phyloP scores from a whole-genome alignment of 306 rosid genomes.

The Fragaria ananassa region DNA sequence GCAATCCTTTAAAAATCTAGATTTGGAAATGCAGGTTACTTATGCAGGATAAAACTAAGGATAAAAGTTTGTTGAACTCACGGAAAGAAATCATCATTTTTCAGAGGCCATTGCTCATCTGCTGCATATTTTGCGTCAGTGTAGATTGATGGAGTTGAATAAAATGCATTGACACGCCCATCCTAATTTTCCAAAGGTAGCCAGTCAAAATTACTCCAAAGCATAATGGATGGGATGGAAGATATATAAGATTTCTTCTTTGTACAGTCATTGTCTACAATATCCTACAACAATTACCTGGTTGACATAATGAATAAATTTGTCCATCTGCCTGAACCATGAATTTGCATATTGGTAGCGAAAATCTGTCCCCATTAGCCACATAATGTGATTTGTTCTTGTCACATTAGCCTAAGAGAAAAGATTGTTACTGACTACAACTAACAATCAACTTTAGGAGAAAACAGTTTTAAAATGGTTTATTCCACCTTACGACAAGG shows the following conservation, averaged over 20 bases:
- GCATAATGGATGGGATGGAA: background rate
- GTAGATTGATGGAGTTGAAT: slow-evolving; percentile 85
- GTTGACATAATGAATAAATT: slow-evolving; percentile 89
- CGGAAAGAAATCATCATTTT: slow-evolving; percentile 90
- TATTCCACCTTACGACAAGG: no score
- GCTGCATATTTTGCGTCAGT: slow-evolving; percentile 83
- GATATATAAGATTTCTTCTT: background rate
- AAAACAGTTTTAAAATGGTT: no score
- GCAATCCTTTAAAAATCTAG: background rate
- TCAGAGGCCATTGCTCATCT: slow-evolving; percentile 74
- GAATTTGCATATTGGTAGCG: slow-evolving; percentile 89
- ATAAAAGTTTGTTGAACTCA: slow-evolving; percentile 38
- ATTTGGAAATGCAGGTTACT: background rate
- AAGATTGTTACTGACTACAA: slow-evolving; percentile 10
- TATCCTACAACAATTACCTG: slow-evolving; percentile 36
- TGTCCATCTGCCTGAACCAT: slow-evolving; percentile 98
- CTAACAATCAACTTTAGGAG: background rate
- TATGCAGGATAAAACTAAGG: background rate
- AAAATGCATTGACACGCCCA: slow-evolving; percentile 81
- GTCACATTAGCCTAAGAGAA: slow-evolving; percentile 71
- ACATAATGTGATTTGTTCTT: slow-evolving; percentile 84
- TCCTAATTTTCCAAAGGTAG: slow-evolving; percentile 42
- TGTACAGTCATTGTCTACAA: background rate
- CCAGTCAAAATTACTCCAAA: background rate
- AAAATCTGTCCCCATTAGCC: slow-evolving; percentile 95